These are phyloP conservation scores for Phytophthora brassicae DNA, from an alignment of 352 stramenopile species.

Conservation along the genomic window DNA sequence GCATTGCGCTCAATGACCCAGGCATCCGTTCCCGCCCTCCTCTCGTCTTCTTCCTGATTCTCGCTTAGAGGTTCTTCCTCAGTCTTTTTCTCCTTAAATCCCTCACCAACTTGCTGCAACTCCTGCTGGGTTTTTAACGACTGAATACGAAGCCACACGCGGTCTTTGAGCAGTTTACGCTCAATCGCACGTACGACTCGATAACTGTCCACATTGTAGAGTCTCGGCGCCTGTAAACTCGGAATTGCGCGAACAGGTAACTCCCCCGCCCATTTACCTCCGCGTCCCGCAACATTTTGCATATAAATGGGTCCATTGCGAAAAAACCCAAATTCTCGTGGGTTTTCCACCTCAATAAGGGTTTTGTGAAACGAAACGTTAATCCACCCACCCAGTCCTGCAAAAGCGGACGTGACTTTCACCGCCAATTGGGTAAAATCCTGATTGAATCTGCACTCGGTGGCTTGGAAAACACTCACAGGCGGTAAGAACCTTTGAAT, in stretches of 20 bases:
- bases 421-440: constrained; percentile 70
- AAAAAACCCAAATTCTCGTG: constrained; percentile 28
- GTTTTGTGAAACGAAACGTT: constrained; percentile 55
- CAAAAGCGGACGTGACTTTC: constrained; percentile 65
- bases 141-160: constrained; percentile 65
- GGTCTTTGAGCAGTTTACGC: constrained; percentile 74
- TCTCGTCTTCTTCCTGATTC: constrained; percentile 22
- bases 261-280: constrained; percentile 62
- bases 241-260: constrained; percentile 64
- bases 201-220: constrained; percentile 57
- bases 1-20: constrained; percentile 82
- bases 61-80: constrained; percentile 16
- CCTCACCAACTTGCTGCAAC: constrained; percentile 8
- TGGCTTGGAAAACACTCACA: constrained; percentile 73
- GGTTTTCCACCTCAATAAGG: constrained; percentile 60
- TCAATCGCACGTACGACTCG: constrained; percentile 58
- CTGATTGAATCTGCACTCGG: constrained; percentile 66
- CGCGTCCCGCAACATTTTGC: constrained; percentile 64
- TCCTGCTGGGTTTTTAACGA: constrained; percentile 14
- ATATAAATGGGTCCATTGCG: constrained; percentile 45
- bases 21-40: constrained; percentile 32
- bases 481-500: constrained; percentile 54
- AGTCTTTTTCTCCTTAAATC: constrained; percentile 14
- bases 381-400: constrained; percentile 65
- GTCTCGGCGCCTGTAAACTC: constrained; percentile 56